A percentile compares a stretch with the other conserved stretches of the same genome.
phyloP scores from a whole-genome alignment of 805 yeast species.

The Pichia rugopelliculosa region DNA sequence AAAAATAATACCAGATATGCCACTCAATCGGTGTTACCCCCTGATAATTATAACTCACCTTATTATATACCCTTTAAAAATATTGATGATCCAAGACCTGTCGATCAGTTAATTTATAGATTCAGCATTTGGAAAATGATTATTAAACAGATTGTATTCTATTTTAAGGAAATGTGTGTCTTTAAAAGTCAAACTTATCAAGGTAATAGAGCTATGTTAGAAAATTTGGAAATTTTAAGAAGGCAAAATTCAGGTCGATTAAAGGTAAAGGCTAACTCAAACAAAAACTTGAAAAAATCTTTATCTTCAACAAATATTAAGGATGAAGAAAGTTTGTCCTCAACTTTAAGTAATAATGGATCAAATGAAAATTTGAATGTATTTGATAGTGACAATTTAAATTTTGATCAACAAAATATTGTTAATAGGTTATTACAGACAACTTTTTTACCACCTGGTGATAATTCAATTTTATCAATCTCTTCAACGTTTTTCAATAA shows the following conservation, averaged over 20 bases:
- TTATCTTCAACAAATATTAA: slow-evolving; percentile 15
- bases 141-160: slow-evolving; percentile 44
- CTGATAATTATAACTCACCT: slow-evolving; percentile 29
- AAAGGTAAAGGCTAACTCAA: slow-evolving; percentile 18
- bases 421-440: slow-evolving; percentile 42
- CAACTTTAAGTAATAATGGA: not conserved
- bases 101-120: slow-evolving; percentile 45
- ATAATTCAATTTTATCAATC: slow-evolving; percentile 32
- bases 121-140: slow-evolving; percentile 53
- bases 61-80: slow-evolving; percentile 28
- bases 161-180: slow-evolving; percentile 42
- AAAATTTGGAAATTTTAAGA: slow-evolving; percentile 30
- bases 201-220: slow-evolving; percentile 44
- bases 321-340: not conserved
- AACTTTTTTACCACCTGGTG: slow-evolving; percentile 33
- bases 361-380: not conserved
- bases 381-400: not conserved
- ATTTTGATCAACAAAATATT: slow-evolving; percentile 7
- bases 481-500: slow-evolving; percentile 26
- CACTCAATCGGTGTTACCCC: slow-evolving; percentile 25
- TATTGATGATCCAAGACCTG: slow-evolving; percentile 29
- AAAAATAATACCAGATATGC: slow-evolving; percentile 12
- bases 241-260: slow-evolving; percentile 27
- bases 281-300: slow-evolving; percentile 20
- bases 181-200: slow-evolving; percentile 41